Conservation (phyloP, 2,329 filamentous ascomycete species). For the Diaporthe sp. region DNA sequence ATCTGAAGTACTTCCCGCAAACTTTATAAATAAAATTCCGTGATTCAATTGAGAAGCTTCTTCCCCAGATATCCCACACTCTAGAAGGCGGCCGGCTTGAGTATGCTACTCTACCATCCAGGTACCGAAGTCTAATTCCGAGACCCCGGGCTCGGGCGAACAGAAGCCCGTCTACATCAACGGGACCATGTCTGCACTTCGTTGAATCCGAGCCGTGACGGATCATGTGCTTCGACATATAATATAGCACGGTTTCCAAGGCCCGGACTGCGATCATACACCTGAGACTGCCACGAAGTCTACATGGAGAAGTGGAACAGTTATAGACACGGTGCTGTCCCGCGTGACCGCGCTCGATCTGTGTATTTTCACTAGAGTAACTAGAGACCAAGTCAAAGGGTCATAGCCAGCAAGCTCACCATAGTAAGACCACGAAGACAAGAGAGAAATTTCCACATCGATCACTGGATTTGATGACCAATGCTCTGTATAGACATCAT, state of each 20-base stretch:
- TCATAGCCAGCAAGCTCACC: no score
- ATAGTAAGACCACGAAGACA: no score
- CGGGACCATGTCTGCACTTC: neutral
- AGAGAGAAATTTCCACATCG: no score
- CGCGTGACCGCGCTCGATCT: no score
- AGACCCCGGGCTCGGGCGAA: neutral
- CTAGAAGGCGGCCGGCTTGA: neutral
- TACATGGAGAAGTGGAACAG: neutral
- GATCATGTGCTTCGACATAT: neutral
- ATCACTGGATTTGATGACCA: no score
- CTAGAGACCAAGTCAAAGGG: no score
- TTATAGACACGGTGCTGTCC: neutral
- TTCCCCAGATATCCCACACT: neutral
- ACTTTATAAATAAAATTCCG: neutral
- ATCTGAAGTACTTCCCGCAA: neutral
- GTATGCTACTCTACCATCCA: neutral
- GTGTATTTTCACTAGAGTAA: no score
- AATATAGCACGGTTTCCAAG: neutral
- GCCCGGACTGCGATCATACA: neutral
- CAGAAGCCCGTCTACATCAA: neutral
- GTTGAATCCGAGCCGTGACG: neutral
- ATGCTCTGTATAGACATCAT: no score
- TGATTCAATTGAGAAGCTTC: neutral
- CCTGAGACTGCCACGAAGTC: neutral
- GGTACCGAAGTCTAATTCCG: neutral